These are phyloP conservation scores for Ceratocystis cubensis DNA, from an alignment of 2,329 filamentous ascomycete species.

Conservation along the genomic window DNA sequence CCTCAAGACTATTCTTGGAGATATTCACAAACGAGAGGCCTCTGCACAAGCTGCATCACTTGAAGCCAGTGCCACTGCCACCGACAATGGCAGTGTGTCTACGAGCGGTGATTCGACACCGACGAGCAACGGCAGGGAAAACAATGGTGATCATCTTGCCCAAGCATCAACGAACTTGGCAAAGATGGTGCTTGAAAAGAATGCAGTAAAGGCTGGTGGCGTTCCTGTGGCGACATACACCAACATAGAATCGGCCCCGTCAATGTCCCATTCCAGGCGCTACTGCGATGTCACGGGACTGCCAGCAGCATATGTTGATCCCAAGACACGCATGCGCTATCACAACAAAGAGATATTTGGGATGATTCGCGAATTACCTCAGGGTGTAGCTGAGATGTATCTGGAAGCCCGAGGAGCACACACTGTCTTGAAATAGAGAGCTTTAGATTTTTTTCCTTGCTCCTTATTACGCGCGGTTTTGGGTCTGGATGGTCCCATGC, in stretches of 20 bases:
- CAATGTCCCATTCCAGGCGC: constrained; percentile 67
- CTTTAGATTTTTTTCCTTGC: too few species aligned
- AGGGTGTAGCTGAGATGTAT: constrained; percentile 75
- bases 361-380: constrained; percentile 65
- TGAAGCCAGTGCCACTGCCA: constrained; percentile 62
- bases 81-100: constrained; percentile 44
- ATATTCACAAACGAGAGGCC: constrained; percentile 79
- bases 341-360: constrained; percentile 87
- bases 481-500: too few species aligned
- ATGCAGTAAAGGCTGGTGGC: constrained; percentile 25
- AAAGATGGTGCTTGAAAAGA: constrained; percentile 80
- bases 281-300: constrained; percentile 96
- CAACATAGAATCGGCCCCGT: constrained; percentile 90
- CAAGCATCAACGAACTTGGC: constrained; percentile 78
- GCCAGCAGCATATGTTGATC: constrained; percentile 82
- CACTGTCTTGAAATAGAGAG: constrained; percentile 68
- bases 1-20: constrained; percentile 88
- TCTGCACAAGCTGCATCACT: constrained; percentile 69
- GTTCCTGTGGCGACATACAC: constrained; percentile 56
- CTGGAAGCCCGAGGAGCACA: constrained; percentile 84
- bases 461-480: too few species aligned
- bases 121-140: constrained; percentile 25
- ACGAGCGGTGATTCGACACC: constrained; percentile 49
- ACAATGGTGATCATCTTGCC: constrained; percentile 57
- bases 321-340: constrained; percentile 86